These are phyloP conservation scores for Cystobasidium tubakii DNA, from an alignment of 768 basidiomycete genomes.

Conservation along the genomic window DNA sequence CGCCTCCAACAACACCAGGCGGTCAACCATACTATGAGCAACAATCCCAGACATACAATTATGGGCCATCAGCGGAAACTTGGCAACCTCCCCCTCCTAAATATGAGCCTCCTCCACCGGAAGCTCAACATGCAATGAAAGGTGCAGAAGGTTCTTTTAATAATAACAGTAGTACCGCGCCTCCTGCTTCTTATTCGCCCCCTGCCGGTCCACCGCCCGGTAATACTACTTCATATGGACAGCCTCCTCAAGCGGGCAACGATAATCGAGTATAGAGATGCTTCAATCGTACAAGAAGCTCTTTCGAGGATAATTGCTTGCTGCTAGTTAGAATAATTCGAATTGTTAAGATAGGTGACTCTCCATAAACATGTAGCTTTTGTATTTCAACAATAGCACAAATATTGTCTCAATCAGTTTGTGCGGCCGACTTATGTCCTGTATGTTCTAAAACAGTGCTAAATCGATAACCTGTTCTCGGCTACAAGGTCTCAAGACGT, in stretches of 20 bases:
- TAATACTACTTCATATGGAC: not conserved
- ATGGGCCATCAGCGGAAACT: not conserved
- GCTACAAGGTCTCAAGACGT: no score
- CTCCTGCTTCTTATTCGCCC: not conserved
- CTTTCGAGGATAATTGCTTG: no score
- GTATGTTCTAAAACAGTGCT: no score
- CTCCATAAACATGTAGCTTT: no score
- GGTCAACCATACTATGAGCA: not conserved
- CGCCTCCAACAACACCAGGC: not conserved
- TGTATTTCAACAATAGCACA: no score
- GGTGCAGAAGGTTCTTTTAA: not conserved
- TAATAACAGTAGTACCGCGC: not conserved
- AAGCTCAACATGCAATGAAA: not conserved
- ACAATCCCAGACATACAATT: conserved; percentile 6
- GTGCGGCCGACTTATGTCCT: no score
- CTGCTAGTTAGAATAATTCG: no score
- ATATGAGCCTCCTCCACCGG: not conserved
- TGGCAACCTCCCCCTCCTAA: not conserved
- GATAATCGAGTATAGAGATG: conserved; percentile 2
- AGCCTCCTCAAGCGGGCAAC: not conserved
- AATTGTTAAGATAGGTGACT: no score
- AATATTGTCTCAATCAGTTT: no score
- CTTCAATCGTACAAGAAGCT: no score
- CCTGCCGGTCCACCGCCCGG: conserved; percentile 9
- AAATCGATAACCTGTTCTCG: no score